Conservation (phyloP, 1,284 basidiomycete genomes). For the Austroboletus sp. region DNA sequence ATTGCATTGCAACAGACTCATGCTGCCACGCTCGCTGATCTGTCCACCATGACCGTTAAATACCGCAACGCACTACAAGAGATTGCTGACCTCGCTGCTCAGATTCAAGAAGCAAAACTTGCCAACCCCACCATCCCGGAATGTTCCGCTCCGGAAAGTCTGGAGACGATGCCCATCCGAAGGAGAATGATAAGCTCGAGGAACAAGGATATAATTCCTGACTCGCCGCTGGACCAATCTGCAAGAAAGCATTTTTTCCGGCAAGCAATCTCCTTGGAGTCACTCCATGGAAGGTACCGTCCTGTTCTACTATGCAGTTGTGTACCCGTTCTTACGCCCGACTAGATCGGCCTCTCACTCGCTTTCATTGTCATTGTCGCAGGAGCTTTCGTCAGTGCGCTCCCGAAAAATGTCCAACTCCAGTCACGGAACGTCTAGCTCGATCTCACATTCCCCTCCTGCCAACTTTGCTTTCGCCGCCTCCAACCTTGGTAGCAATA, state of each 20-base stretch:
- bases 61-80: slow-evolving; percentile 85
- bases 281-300: slow-evolving; percentile 69
- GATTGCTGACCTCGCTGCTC: slow-evolving; percentile 78
- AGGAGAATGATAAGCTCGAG: slow-evolving; percentile 47
- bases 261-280: slow-evolving; percentile 76
- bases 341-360: slow-evolving; percentile 77
- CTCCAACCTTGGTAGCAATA: slow-evolving; percentile 34
- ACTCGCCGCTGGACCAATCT: slow-evolving; percentile 43
- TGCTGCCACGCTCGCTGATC: slow-evolving; percentile 69
- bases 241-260: slow-evolving; percentile 73
- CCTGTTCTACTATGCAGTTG: slow-evolving; percentile 3
- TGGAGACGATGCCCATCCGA: slow-evolving; percentile 43
- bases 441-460: slow-evolving; percentile 47
- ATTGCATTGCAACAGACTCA: slow-evolving; percentile 67
- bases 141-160: slow-evolving; percentile 41
- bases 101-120: slow-evolving; percentile 75
- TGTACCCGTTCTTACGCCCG: slow-evolving; percentile 6
- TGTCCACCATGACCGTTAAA: slow-evolving; percentile 70
- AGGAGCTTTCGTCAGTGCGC: slow-evolving; percentile 88
- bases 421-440: slow-evolving; percentile 60
- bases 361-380: slow-evolving; percentile 84
- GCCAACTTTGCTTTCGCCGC: slow-evolving; percentile 60
- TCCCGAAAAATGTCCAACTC: slow-evolving; percentile 75
- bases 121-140: slow-evolving; percentile 44
- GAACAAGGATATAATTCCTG: slow-evolving; percentile 42